Base-by-base conservation (phyloP, 768 basidiomycete species). In the Mrakia gelida region DNA sequence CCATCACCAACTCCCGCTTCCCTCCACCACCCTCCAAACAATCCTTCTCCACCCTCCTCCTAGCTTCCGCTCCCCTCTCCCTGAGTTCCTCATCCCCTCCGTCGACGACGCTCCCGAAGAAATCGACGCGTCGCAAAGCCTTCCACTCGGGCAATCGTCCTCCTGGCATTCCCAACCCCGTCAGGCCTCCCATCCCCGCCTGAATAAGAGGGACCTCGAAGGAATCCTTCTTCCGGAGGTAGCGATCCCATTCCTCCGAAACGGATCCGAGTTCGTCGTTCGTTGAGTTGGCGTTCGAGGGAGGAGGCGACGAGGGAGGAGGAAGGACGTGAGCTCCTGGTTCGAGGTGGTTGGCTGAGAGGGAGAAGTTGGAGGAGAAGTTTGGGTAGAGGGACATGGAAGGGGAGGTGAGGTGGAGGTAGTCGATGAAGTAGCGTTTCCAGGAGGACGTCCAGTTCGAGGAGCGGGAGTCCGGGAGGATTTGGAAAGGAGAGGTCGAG, bases 351-450 rank as follows among this genome's bases (percentile, higher is more conserved):
- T 95, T 95, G n/a, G 92, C 95, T 79, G 94, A 94, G 10, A 95
- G 84, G 41, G 92, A 93, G 54, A 87, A 83, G 81, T 89, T 93
- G 63, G 86, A 87, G 61, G 86, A 87, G 82, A 89, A 94, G 85
- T 94, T 95, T 16, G 93, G 93, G 82, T 95, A 95, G 43, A 95
- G 88, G 93, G 94, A 94, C 73, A 90, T 88, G 84, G 92, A 93
- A 18, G 56, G 56, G 3, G 93, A 92, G 8, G 90, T 89, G 21
- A 95, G 87, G 83, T 90, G 92, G 61, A 89, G 89, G 75, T 94
- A 87, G 84, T 95, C 93, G 84, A 94, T 94, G 83, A 94, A 92
- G 84, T 91, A 94, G 79, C 90, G 90, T 84, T 95, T 95, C 93
- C 93, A 95, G 10, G 92, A 93, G 71, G 87, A 87, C 21, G 87